These are phyloP conservation scores for Pseudopithomyces maydicus DNA, from an alignment of 2,329 filamentous ascomycete species.

Conservation along the genomic window DNA sequence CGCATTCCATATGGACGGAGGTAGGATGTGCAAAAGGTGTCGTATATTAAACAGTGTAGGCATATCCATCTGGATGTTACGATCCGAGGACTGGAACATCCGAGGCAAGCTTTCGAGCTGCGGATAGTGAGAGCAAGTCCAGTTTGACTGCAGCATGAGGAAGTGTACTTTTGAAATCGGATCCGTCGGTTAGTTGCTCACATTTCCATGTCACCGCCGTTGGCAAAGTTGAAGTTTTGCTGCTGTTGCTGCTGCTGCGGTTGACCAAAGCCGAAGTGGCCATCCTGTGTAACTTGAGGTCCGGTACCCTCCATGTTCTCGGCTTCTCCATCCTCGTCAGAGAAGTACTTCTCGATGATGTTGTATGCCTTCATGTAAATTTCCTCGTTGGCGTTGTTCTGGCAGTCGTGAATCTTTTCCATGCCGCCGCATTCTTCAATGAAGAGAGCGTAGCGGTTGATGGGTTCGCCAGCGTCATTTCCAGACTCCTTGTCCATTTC, in stretches of 20 bases:
- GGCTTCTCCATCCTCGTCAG: constrained; percentile 86
- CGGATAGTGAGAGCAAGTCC: not conserved
- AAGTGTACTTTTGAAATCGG: not conserved
- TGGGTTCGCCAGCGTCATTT: constrained; percentile 69
- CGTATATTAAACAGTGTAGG: constrained; percentile 33
- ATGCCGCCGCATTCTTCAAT: constrained; percentile 99
- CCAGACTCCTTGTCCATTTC: constrained; percentile 95
- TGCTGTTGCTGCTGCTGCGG: constrained; percentile 64
- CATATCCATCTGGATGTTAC: constrained; percentile 17
- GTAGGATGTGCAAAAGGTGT: constrained; percentile 22
- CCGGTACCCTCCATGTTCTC: constrained; percentile 80
- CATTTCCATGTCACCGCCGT: constrained; percentile 77
- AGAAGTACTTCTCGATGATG: constrained; percentile 99
- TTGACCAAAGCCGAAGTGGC: constrained; percentile 79
- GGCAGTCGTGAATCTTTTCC: constrained; percentile 99
- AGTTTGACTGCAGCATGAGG: constrained; percentile 5
- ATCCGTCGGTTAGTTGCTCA: constrained; percentile 48
- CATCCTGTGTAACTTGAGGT: constrained; percentile 72
- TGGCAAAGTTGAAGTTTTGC: constrained; percentile 93
- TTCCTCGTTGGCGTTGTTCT: constrained; percentile 99
- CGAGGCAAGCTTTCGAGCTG: constrained; percentile 15
- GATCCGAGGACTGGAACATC: constrained; percentile 16
- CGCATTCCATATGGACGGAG: constrained; percentile 18
- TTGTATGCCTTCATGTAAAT: constrained; percentile 99
- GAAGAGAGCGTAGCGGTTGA: constrained; percentile 97